A percentile compares a stretch with the other conserved stretches of the same genome.
These are phyloP conservation scores for Triangularia verruculosa DNA, from an alignment of 2,329 filamentous ascomycete genomes.

Conservation along the genomic window DNA sequence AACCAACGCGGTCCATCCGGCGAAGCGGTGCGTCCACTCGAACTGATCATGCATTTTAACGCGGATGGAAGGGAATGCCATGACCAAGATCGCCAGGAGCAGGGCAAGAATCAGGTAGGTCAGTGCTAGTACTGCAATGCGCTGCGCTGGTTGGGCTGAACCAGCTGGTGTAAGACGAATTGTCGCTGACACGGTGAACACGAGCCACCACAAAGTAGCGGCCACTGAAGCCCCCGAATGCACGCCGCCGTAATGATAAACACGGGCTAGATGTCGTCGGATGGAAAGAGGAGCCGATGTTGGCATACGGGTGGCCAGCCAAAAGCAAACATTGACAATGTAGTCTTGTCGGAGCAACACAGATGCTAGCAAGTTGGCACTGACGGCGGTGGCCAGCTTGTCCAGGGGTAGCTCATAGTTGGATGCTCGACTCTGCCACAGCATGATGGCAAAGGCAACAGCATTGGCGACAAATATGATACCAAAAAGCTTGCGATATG, in stretches of 20 bases:
- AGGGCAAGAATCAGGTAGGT: constrained; percentile 53
- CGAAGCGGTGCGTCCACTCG: constrained; percentile 68
- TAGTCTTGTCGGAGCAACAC: constrained; percentile 53
- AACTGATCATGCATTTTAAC: constrained; percentile 64
- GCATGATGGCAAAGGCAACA: constrained; percentile 42
- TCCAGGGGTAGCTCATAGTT: constrained; percentile 6
- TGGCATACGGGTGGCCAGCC: constrained; percentile 18
- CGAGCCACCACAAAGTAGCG: constrained; percentile 8
- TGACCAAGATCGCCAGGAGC: constrained; percentile 58
- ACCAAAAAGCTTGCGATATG: constrained; percentile 46
- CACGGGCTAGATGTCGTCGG: constrained; percentile 20
- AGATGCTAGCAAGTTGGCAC: constrained; percentile 49
- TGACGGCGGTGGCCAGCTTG: constrained; percentile 31
- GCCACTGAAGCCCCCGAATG: constrained; percentile 39
- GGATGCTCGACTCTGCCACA: constrained; percentile 27
- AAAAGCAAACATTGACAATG: constrained; percentile 44
- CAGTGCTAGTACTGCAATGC: constrained; percentile 39
- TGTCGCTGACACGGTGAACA: constrained; percentile 11
- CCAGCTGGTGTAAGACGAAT: not conserved
- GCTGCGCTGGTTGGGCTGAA: constrained; percentile 32
- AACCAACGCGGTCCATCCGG: constrained; percentile 62
- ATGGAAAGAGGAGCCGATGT: constrained; percentile 11
- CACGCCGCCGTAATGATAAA: constrained; percentile 51
- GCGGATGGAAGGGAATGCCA: constrained; percentile 64
- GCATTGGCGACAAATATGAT: constrained; percentile 50